These are phyloP conservation scores for Leishmania tropica DNA, from an alignment of 208 protist genomes.

Conservation along the genomic window DNA sequence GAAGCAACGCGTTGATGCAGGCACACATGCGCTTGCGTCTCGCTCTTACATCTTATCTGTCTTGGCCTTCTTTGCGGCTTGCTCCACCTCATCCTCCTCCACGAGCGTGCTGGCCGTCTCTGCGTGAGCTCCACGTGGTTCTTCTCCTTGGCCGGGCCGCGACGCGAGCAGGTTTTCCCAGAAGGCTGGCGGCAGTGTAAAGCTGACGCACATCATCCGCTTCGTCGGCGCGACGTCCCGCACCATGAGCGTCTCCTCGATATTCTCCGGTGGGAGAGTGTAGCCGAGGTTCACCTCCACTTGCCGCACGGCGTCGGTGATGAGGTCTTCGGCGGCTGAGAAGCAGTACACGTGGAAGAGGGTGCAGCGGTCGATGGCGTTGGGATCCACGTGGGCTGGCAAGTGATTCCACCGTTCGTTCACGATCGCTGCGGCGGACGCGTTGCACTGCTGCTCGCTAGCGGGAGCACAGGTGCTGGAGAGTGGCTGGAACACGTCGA, in stretches of 20 bases:
- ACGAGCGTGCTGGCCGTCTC: not conserved
- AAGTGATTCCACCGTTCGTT: slow-evolving; percentile 26
- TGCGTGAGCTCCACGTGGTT: not conserved
- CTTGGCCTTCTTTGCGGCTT: not conserved
- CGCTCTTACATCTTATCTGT: not conserved
- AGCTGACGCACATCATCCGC: slow-evolving; percentile 95
- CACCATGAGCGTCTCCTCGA: slow-evolving; percentile 84
- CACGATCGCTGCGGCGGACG: not conserved
- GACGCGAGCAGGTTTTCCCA: slow-evolving; percentile 37
- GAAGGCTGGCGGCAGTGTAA: slow-evolving; percentile 83
- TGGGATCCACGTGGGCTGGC: slow-evolving; percentile 6
- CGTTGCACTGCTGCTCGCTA: not conserved
- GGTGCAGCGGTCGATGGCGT: slow-evolving; percentile 32
- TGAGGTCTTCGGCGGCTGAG: slow-evolving; percentile 65
- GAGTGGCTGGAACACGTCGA: slow-evolving; percentile 84
- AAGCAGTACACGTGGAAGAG: slow-evolving; percentile 92
- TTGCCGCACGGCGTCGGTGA: slow-evolving; percentile 69
- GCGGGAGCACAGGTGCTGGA: not conserved
- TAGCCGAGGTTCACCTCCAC: slow-evolving; percentile 66
- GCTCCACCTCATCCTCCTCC: not conserved
- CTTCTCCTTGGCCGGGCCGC: not conserved
- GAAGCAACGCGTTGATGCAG: not conserved
- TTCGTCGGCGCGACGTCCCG: slow-evolving; percentile 95
- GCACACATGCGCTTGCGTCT: not conserved
- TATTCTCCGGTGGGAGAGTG: slow-evolving; percentile 45